Conservation (phyloP, 2,329 filamentous ascomycete genomes). For the Parastagonospora nodorum region DNA sequence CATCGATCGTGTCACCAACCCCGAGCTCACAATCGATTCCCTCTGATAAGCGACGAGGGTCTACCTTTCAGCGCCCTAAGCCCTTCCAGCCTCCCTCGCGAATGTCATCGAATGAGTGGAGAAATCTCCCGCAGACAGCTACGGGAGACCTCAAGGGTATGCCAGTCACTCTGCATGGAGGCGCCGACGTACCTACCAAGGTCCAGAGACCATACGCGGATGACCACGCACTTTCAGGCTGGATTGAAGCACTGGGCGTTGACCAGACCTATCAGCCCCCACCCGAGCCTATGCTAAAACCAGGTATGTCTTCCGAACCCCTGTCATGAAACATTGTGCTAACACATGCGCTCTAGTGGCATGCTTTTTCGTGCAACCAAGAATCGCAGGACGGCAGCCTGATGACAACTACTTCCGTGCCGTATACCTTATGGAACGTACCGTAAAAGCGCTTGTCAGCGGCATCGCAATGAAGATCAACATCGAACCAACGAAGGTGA, state of each 20-base stretch:
- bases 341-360: conserved; percentile 61
- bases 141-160: conserved; percentile 56
- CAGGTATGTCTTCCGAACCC: conserved; percentile 50
- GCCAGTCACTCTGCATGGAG: conserved; percentile 46
- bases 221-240: conserved; percentile 71
- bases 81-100: conserved; percentile 51
- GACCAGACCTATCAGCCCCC: conserved; percentile 84
- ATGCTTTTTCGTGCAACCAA: conserved; percentile 80
- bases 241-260: conserved; percentile 92
- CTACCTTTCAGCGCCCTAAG: conserved; percentile 51
- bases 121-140: conserved; percentile 61
- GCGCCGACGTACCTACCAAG: conserved; percentile 60
- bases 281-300: conserved; percentile 70
- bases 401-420: conserved; percentile 77
- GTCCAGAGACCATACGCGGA: conserved; percentile 63
- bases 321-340: conserved; percentile 27
- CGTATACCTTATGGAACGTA: conserved; percentile 81
- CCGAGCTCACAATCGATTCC: conserved; percentile 54
- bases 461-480: conserved; percentile 80
- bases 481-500: conserved; percentile 73
- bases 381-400: conserved; percentile 54
- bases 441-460: conserved; percentile 72
- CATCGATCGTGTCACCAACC: conserved; percentile 58
- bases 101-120: conserved; percentile 60
- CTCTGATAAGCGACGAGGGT: conserved; percentile 48